A percentile compares a stretch with the other conserved stretches of the same genome.
These are phyloP conservation scores for Prunus kanzakura DNA, from an alignment of 306 rosid species.

Conservation along the genomic window DNA sequence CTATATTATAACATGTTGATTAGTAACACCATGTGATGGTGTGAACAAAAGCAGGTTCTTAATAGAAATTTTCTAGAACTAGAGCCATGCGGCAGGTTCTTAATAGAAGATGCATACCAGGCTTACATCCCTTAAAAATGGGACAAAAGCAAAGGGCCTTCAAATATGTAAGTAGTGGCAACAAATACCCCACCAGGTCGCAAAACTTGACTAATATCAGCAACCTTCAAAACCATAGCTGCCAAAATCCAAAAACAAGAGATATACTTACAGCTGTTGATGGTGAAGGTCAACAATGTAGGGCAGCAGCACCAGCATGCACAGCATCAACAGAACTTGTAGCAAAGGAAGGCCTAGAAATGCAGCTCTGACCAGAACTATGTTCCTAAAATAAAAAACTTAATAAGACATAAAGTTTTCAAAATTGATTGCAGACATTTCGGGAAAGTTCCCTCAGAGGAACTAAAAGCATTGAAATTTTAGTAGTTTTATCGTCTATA, in stretches of 20 bases:
- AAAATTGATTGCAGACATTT: conserved; percentile 10
- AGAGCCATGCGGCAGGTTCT: too few relatives aligned
- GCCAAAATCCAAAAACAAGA: background rate
- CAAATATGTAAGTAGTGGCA: conserved; percentile 70
- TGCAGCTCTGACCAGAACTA: conserved; percentile 80
- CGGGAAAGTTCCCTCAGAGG: background rate
- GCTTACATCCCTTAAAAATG: conserved; percentile 11
- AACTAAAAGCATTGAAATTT: background rate
- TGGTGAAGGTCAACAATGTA: conserved; percentile 97
- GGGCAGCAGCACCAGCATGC: conserved; percentile 95
- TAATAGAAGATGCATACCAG: too few relatives aligned
- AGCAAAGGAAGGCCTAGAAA: conserved; percentile 84
- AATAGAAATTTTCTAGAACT: too few relatives aligned
- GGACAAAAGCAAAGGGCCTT: conserved; percentile 57
- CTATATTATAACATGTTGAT: too few relatives aligned
- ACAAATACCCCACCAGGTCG: conserved; percentile 94
- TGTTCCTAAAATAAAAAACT: conserved; percentile 40
- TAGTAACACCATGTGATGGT: too few relatives aligned
- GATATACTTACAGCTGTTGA: conserved; percentile 63
- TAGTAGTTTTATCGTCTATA: conserved; percentile 8
- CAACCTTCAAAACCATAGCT: conserved; percentile 52
- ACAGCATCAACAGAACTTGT: conserved; percentile 82
- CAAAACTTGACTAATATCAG: conserved; percentile 80
- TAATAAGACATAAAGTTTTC: conserved; percentile 17
- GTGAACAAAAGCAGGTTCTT: too few relatives aligned